Base-by-base conservation (phyloP, 179 eudicot species). In the Amaranthus tricolor region DNA sequence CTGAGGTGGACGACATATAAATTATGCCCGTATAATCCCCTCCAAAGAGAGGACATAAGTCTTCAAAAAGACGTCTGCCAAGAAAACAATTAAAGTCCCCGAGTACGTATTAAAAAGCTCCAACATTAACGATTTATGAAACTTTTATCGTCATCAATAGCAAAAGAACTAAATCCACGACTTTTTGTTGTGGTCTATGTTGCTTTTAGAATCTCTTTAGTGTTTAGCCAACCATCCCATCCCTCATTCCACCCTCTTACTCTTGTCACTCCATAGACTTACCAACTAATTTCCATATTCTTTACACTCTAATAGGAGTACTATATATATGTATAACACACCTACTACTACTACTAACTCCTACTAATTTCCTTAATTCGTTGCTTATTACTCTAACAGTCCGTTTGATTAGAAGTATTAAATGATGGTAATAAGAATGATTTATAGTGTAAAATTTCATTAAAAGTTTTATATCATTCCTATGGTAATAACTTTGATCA, bases 81-180 rank as follows among this genome's bases (percentile, higher is more conserved):
- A n/a, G n/a, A n/a, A n/a, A n/a, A n/a, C n/a, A n/a, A n/a, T n/a
- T n/a, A n/a, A n/a, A n/a, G n/a, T n/a, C n/a, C n/a, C n/a, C n/a
- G n/a, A n/a, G n/a, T n/a, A n/a, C n/a, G n/a, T n/a, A n/a, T n/a
- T n/a, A n/a, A n/a, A n/a, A n/a, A n/a, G n/a, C n/a, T n/a, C n/a
- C 40, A 31, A 31, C 40, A 31, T 31, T 3, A 31, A 4, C 40
- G 56, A 19, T 12, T n/a, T 14, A n/a, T 55, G 53, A 40, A 74
- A 70, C 75, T 77, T 56, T 48, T 70, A 69, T 31, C 56, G 73
- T 51, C 56, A 20, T 56, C 57, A 75, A 67, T n/a, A 48, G 69
- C 54, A 76, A 57, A 50, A 43, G 69, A 69, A 76, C 79, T 74
- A 69, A 76, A 69, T 76, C 79, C 74, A 76, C 79, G 62, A 76